These are phyloP conservation scores for Taxillus chinensis DNA, from an alignment of 164 flowering plant genomes.

Conservation along the genomic window DNA sequence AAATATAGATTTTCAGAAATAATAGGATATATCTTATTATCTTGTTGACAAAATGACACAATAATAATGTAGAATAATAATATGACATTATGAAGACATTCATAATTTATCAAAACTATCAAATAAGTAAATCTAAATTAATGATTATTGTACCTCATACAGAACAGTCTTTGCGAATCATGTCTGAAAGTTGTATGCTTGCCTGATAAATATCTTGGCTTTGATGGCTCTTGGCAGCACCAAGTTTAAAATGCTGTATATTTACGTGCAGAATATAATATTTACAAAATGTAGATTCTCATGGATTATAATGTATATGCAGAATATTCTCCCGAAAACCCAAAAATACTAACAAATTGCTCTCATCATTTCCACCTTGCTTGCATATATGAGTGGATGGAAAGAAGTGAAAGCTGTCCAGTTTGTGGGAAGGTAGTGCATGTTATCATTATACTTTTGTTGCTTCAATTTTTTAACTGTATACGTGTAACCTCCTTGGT, in stretches of 20 bases:
- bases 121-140: too few relatives aligned
- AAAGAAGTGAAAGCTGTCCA: slow-evolving; percentile 90
- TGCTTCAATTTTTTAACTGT: not conserved
- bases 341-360: slow-evolving; percentile 80
- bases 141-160: too few relatives aligned
- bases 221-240: not conserved
- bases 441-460: not conserved
- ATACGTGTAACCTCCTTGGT: too few relatives aligned
- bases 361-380: slow-evolving; percentile 93
- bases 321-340: slow-evolving; percentile 87
- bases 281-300: not conserved
- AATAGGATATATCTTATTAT: too few relatives aligned
- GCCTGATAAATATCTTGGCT: not conserved
- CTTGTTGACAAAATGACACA: too few relatives aligned
- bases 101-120: too few relatives aligned
- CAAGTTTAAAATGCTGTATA: not conserved
- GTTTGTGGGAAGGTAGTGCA: slow-evolving; percentile 83
- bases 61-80: too few relatives aligned
- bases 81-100: too few relatives aligned
- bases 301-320: slow-evolving; percentile 15
- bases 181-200: too few relatives aligned
- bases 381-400: slow-evolving; percentile 99
- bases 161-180: too few relatives aligned
- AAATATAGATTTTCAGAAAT: too few relatives aligned
- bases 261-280: not conserved